A percentile compares a stretch with the other conserved stretches of the same genome.
Evolutionary conservation across 2,329 filamentous ascomycete species (phyloP).

Genomic region (Colletotrichum spinosum): DNA sequence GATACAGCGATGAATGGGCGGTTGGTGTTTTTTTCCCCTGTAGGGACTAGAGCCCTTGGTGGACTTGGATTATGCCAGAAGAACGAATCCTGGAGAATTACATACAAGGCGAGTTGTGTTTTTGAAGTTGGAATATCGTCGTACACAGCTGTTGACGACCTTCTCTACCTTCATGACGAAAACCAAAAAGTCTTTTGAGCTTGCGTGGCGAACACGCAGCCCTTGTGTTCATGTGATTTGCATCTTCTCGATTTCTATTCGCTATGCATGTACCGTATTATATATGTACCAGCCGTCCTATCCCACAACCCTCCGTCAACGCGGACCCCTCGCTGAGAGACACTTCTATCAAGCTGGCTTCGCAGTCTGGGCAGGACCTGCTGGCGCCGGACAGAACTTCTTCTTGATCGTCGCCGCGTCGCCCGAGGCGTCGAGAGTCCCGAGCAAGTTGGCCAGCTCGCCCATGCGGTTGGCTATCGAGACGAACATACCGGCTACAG

Average conservation of each 20-base stretch:
- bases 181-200: background rate
- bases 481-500: constrained; percentile 29
- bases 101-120: too few species aligned
- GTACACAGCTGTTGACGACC: too few species aligned
- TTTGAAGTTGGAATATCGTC: too few species aligned
- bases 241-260: background rate
- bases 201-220: too few species aligned
- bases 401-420: constrained; percentile 20
- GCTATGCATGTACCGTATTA: constrained; percentile 12
- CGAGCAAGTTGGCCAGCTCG: constrained; percentile 21
- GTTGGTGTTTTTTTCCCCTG: too few species aligned
- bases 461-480: constrained; percentile 33
- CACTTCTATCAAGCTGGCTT: background rate
- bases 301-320: too few species aligned
- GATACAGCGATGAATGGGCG: constrained; percentile 7
- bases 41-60: too few species aligned
- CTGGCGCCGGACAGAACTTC: constrained; percentile 28
- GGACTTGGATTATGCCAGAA: background rate
- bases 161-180: background rate
- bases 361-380: background rate
- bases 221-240: too few species aligned
- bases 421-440: constrained; percentile 4
- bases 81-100: background rate
- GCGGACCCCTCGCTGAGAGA: too few species aligned
- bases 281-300: background rate